phyloP scores from a whole-genome alignment of 352 stramenopile genomes.

The Globisporangium spinosum region DNA sequence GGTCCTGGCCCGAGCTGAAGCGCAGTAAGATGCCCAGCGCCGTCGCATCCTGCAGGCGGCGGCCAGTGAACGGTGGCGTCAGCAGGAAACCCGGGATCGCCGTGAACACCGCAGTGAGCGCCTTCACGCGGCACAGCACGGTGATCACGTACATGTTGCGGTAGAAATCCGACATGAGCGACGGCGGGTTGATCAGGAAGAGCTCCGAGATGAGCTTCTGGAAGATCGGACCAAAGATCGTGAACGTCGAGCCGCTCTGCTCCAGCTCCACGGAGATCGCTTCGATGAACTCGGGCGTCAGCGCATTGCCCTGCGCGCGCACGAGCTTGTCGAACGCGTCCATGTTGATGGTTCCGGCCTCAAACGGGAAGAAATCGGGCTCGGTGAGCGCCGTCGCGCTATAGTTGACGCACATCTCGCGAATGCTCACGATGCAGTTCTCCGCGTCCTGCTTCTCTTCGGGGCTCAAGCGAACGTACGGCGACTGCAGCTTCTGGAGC shows the following conservation, averaged over 20 bases:
- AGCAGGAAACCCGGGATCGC: conserved; percentile 69
- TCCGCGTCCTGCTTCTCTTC: conserved; percentile 51
- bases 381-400: conserved; percentile 77
- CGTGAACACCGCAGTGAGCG: conserved; percentile 57
- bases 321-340: conserved; percentile 74
- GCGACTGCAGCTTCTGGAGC: conserved; percentile 60
- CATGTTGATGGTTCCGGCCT: conserved; percentile 53
- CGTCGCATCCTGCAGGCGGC: conserved; percentile 72
- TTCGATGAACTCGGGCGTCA: conserved; percentile 61
- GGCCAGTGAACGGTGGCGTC: conserved; percentile 54
- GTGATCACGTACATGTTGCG: conserved; percentile 67
- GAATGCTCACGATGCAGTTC: conserved; percentile 48
- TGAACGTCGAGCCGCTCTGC: conserved; percentile 43
- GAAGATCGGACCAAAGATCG: conserved; percentile 69
- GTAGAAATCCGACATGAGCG: conserved; percentile 74
- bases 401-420: conserved; percentile 85
- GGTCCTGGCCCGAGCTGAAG: conserved; percentile 70
- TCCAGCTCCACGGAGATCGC: conserved; percentile 47
- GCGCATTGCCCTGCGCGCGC: conserved; percentile 43
- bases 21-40: conserved; percentile 72
- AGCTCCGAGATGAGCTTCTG: conserved; percentile 77
- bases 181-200: conserved; percentile 76
- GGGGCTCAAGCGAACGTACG: conserved; percentile 42
- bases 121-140: conserved; percentile 63
- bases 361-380: conserved; percentile 84